phyloP scores from a whole-genome alignment of 345 rosid genomes.

The Rhizophora apiculata region DNA sequence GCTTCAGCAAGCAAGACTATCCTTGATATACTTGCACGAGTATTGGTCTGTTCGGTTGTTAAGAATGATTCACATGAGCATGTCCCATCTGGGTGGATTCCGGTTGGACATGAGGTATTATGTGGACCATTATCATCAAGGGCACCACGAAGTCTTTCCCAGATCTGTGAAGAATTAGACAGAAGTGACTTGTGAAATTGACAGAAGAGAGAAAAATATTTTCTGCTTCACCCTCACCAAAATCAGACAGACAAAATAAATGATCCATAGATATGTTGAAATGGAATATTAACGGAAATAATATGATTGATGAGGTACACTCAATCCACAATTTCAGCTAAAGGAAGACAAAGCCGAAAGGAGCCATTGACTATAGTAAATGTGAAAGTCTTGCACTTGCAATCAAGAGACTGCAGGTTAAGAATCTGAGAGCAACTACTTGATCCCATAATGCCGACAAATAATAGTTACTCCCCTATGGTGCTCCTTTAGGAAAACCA shows the following conservation, averaged over 20 bases:
- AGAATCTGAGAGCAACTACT: neutral
- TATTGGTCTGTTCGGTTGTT: constrained; percentile 43
- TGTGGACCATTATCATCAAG: constrained; percentile 39
- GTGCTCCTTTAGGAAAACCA: neutral
- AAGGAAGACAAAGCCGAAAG: neutral
- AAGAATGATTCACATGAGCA: constrained; percentile 58
- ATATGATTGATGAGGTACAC: neutral
- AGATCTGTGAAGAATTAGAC: constrained; percentile 37
- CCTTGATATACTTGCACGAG: constrained; percentile 62
- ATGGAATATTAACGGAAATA: neutral
- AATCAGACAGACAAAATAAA: neutral
- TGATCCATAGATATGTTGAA: neutral
- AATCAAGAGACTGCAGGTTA: neutral
- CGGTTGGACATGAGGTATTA: constrained; percentile 51
- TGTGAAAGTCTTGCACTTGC: neutral
- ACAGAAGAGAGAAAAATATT: neutral
- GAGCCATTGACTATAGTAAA: neutral
- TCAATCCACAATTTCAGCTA: neutral
- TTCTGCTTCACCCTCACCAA: too few relatives aligned
- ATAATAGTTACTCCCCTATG: neutral
- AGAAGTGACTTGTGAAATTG: constrained; percentile 8
- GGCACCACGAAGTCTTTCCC: constrained; percentile 58
- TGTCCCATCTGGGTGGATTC: constrained; percentile 55
- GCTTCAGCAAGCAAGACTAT: constrained; percentile 82
- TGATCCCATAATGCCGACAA: neutral